Evolutionary conservation across 1,284 basidiomycete genomes (phyloP).

Genomic region (Irpex sp.): DNA sequence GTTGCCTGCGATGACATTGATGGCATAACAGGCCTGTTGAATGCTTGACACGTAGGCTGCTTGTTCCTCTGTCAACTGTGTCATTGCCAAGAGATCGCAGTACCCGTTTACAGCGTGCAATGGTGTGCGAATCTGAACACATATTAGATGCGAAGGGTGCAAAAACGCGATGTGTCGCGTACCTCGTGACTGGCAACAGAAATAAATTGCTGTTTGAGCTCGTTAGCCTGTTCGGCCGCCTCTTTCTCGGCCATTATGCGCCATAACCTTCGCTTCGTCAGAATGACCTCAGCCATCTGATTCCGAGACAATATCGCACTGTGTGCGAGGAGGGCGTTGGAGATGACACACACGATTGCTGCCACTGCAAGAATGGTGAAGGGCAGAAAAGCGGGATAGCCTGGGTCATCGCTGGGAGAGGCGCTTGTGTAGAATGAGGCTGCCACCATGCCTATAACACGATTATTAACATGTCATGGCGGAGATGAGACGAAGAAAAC

Average conservation of each 20-base stretch:
- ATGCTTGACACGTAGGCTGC: slow-evolving; percentile 24
- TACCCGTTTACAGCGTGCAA: slow-evolving; percentile 29
- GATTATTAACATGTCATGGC: too few species aligned
- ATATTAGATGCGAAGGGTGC: neutral
- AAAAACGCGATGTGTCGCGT: neutral
- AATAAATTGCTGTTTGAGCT: slow-evolving; percentile 29
- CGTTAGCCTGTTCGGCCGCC: slow-evolving; percentile 27
- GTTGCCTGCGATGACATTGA: slow-evolving; percentile 29
- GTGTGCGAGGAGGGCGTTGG: slow-evolving; percentile 25
- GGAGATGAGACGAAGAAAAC: neutral
- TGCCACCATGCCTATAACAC: slow-evolving; percentile 22
- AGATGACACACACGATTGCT: slow-evolving; percentile 24
- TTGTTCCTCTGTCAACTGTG: slow-evolving; percentile 24
- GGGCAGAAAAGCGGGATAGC: slow-evolving; percentile 24
- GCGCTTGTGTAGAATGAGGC: slow-evolving; percentile 24
- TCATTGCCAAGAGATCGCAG: slow-evolving; percentile 24
- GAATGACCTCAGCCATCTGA: slow-evolving; percentile 27
- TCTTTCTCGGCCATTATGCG: slow-evolving; percentile 30
- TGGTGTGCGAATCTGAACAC: slow-evolving; percentile 24
- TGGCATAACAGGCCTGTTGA: slow-evolving; percentile 28
- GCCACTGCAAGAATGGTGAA: slow-evolving; percentile 22
- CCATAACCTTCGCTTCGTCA: slow-evolving; percentile 25
- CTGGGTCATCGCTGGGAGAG: slow-evolving; percentile 15
- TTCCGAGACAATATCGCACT: slow-evolving; percentile 24
- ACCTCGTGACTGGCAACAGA: slow-evolving; percentile 28